Evolutionary conservation across 805 yeast species (phyloP).

Genomic region (Saccharomycopsis selenospora): DNA sequence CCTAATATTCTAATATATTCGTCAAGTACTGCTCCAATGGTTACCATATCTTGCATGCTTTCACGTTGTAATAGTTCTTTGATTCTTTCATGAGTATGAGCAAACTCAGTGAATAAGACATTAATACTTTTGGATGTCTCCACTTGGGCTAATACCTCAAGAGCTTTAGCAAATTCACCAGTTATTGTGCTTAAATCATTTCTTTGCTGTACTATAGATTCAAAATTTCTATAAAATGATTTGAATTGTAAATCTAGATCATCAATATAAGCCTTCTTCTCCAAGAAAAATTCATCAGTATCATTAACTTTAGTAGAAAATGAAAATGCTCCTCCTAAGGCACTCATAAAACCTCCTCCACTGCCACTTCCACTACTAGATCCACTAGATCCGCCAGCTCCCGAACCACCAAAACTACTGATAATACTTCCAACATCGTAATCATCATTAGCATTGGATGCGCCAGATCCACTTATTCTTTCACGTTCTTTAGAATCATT

Average conservation of each 20-base stretch:
- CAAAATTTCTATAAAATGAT: conserved; percentile 63
- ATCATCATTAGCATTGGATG: conserved; percentile 37
- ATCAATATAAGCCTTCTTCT: conserved; percentile 62
- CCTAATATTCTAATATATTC: conserved; percentile 76
- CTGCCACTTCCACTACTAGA: conserved; percentile 28
- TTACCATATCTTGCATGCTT: conserved; percentile 76
- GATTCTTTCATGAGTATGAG: conserved; percentile 62
- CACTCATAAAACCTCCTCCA: conserved; percentile 56
- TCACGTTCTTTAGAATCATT: conserved; percentile 68
- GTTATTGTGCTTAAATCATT: conserved; percentile 62
- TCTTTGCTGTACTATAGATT: conserved; percentile 66
- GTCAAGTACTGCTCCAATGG: conserved; percentile 80
- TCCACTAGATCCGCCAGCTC: conserved; percentile 29
- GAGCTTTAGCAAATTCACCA: conserved; percentile 53
- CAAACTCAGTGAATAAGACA: conserved; percentile 60
- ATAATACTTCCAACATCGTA: conserved; percentile 26
- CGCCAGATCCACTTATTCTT: conserved; percentile 46
- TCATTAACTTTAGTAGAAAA: conserved; percentile 64
- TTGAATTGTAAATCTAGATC: conserved; percentile 66
- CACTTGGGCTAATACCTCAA: conserved; percentile 58
- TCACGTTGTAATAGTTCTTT: conserved; percentile 70
- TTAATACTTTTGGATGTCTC: conserved; percentile 66
- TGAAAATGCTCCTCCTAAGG: conserved; percentile 59
- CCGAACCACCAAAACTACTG: conserved; percentile 27
- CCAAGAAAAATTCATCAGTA: conserved; percentile 69